Evolutionary conservation across 2,329 filamentous ascomycete genomes (phyloP).

Genomic region (Claviceps pusilla): DNA sequence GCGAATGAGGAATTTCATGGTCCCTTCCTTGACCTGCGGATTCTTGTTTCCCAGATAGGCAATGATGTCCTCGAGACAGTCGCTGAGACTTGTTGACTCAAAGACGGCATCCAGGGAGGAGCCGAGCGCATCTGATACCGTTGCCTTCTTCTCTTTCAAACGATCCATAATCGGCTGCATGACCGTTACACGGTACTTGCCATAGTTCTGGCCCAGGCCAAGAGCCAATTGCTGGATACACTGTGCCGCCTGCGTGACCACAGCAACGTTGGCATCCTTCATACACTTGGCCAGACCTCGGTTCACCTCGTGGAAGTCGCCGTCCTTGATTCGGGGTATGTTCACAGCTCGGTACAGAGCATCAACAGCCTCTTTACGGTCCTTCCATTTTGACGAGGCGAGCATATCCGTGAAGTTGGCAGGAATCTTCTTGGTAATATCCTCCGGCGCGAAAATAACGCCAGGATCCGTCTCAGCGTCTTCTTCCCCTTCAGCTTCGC

Average conservation of each 20-base stretch:
- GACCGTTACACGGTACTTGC: constrained; percentile 64
- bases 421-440: constrained; percentile 69
- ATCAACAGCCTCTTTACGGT: constrained; percentile 86
- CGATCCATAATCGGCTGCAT: constrained; percentile 88
- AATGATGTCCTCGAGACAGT: constrained; percentile 82
- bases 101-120: constrained; percentile 64
- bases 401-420: constrained; percentile 71
- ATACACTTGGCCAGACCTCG: constrained; percentile 82
- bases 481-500: constrained; percentile 33
- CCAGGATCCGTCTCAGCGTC: constrained; percentile 61
- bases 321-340: constrained; percentile 82
- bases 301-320: constrained; percentile 70
- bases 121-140: constrained; percentile 75
- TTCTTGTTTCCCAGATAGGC: constrained; percentile 87
- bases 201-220: constrained; percentile 63
- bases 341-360: constrained; percentile 62
- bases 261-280: constrained; percentile 96
- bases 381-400: constrained; percentile 93
- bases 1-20: constrained; percentile 81
- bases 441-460: constrained; percentile 72
- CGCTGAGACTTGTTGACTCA: constrained; percentile 53
- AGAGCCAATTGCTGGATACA: constrained; percentile 83
- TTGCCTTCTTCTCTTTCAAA: constrained; percentile 90
- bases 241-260: constrained; percentile 83
- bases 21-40: constrained; percentile 91